A percentile compares a stretch with the other conserved stretches of the same genome.
phyloP scores from a whole-genome alignment of 192 early-diverging fungal genomes.

The Chytriomyces confervae region DNA sequence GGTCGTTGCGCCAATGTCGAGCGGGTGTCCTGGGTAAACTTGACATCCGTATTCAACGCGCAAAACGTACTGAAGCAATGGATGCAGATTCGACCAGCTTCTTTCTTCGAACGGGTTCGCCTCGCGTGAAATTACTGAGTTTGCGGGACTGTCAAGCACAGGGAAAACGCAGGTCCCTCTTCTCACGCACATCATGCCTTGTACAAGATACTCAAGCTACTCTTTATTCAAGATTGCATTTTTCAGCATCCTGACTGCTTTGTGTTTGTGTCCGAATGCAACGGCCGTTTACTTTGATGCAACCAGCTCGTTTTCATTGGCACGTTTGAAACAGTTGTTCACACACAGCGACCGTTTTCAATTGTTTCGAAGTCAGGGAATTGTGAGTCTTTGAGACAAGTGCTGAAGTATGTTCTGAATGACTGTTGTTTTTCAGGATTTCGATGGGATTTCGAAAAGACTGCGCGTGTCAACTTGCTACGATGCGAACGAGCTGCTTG shows the following conservation, averaged over 20 bases:
- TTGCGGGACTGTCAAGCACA: slow-evolving; percentile 21
- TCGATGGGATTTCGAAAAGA: background rate
- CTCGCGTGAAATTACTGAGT: slow-evolving; percentile 23
- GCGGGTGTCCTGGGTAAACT: slow-evolving; percentile 25
- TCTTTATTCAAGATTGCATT: slow-evolving; percentile 14
- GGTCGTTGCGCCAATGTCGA: background rate
- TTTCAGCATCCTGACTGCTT: slow-evolving; percentile 16
- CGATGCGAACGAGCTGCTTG: slow-evolving; percentile 13
- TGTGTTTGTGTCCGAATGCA: background rate
- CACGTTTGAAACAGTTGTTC: slow-evolving; percentile 18
- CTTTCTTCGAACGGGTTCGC: slow-evolving; percentile 22
- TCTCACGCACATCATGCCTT: background rate
- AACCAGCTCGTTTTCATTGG: slow-evolving; percentile 9
- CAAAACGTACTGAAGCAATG: background rate
- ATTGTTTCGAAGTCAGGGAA: slow-evolving; percentile 1
- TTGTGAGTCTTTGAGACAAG: background rate
- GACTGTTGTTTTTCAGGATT: background rate
- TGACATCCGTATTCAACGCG: background rate
- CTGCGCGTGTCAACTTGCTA: slow-evolving; percentile 15
- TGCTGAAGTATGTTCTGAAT: background rate
- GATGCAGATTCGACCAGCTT: slow-evolving; percentile 25
- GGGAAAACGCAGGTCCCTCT: slow-evolving; percentile 36
- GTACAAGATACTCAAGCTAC: background rate
- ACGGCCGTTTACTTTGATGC: slow-evolving; percentile 26
- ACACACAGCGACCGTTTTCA: slow-evolving; percentile 12